Conservation (phyloP, 2,329 filamentous ascomycete genomes). For the Penicillium sp. region DNA sequence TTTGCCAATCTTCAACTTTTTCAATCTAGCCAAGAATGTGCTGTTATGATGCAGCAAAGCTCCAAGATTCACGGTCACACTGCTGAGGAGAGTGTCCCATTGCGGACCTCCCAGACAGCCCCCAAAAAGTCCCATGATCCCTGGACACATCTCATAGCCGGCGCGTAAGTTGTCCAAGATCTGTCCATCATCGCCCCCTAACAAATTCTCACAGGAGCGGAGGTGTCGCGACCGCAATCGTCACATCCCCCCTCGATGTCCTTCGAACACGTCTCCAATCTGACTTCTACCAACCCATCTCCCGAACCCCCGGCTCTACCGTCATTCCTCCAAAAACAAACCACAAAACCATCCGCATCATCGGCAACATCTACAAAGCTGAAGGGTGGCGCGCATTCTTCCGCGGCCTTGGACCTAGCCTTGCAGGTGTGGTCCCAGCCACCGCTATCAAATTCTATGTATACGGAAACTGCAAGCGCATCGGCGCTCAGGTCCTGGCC, state of each 20-base stretch:
- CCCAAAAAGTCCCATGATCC: slow-evolving; percentile 20
- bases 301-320: slow-evolving; percentile 52
- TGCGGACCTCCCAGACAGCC: slow-evolving; percentile 8
- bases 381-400: slow-evolving; percentile 42
- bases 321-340: slow-evolving; percentile 43
- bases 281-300: slow-evolving; percentile 79
- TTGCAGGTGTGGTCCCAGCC: slow-evolving; percentile 41
- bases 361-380: slow-evolving; percentile 36
- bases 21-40: slow-evolving; percentile 10
- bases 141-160: slow-evolving; percentile 34
- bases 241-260: slow-evolving; percentile 92
- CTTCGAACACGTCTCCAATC: slow-evolving; percentile 97
- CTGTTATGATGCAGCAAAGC: slow-evolving; percentile 18
- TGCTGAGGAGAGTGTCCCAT: slow-evolving; percentile 9
- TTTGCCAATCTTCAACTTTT: slow-evolving; percentile 9
- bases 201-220: slow-evolving; percentile 45
- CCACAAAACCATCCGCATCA: slow-evolving; percentile 36
- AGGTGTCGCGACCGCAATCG: slow-evolving; percentile 83
- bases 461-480: slow-evolving; percentile 40
- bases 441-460: slow-evolving; percentile 42
- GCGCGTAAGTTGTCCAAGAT: slow-evolving; percentile 30
- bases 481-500: slow-evolving; percentile 30
- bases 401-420: slow-evolving; percentile 38
- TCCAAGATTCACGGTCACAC: slow-evolving; percentile 16
- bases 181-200: background rate